Conservation (phyloP, 2,329 filamentous ascomycete species). For the Hymenoscyphus fructigenus region DNA sequence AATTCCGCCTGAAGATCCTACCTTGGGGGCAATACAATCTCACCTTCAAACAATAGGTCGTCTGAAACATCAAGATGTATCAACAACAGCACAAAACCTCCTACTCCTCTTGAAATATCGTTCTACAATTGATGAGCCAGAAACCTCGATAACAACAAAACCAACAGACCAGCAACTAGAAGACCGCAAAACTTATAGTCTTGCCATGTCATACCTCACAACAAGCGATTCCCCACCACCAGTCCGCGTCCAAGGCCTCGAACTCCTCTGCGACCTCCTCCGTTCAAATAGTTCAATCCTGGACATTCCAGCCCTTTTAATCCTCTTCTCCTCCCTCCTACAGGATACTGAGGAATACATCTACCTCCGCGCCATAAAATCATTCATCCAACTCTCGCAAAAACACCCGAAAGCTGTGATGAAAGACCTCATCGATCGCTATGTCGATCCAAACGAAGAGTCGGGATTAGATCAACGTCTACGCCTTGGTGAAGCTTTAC, state of each 20-base stretch:
- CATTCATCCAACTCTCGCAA: slow-evolving; percentile 58
- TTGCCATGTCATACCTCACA: slow-evolving; percentile 65
- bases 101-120: slow-evolving; percentile 55
- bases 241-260: slow-evolving; percentile 64
- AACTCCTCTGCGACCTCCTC: slow-evolving; percentile 59
- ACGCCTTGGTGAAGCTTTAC: slow-evolving; percentile 65
- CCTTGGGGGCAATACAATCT: slow-evolving; percentile 48
- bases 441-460: slow-evolving; percentile 63
- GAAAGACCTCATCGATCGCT: slow-evolving; percentile 64
- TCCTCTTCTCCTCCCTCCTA: slow-evolving; percentile 63
- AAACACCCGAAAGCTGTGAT: slow-evolving; percentile 62
- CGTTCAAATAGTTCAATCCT: slow-evolving; percentile 54
- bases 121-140: slow-evolving; percentile 49
- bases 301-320: slow-evolving; percentile 64
- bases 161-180: slow-evolving; percentile 49
- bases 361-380: slow-evolving; percentile 65
- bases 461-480: slow-evolving; percentile 61
- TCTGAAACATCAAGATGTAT: slow-evolving; percentile 43
- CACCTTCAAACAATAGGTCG: slow-evolving; percentile 47
- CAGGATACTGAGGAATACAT: slow-evolving; percentile 70
- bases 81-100: slow-evolving; percentile 56
- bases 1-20: slow-evolving; percentile 42
- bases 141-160: slow-evolving; percentile 22
- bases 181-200: slow-evolving; percentile 59
- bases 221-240: slow-evolving; percentile 61